These are phyloP conservation scores for Lathyrus tuberosus DNA, from an alignment of 306 rosid species.

Conservation along the genomic window DNA sequence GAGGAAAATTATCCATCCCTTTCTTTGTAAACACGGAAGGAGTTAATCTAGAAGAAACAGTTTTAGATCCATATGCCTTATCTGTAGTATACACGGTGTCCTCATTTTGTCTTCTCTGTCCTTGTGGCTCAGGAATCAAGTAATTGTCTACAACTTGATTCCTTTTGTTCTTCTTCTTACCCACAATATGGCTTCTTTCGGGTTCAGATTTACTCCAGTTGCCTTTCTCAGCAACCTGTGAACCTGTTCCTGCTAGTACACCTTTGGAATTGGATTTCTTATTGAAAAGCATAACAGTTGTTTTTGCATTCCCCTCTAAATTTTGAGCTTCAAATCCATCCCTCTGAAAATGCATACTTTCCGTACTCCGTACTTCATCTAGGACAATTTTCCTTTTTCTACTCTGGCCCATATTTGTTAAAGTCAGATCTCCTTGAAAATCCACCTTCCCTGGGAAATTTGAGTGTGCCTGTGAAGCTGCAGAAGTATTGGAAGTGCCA, in stretches of 20 bases:
- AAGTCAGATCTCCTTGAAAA: slow-evolving; percentile 51
- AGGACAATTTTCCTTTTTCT: slow-evolving; percentile 66
- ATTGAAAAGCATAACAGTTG: slow-evolving; percentile 33
- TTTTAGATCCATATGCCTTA: slow-evolving; percentile 40
- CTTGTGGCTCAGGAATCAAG: slow-evolving; percentile 51
- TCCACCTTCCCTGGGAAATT: slow-evolving; percentile 54
- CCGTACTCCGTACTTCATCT: slow-evolving; percentile 54
- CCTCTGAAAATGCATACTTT: slow-evolving; percentile 43
- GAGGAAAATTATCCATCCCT: slow-evolving; percentile 50
- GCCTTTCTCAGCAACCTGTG: slow-evolving; percentile 50
- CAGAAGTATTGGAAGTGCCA: slow-evolving; percentile 51
- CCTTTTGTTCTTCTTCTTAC: slow-evolving; percentile 68
- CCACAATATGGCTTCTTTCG: slow-evolving; percentile 49
- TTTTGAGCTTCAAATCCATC: slow-evolving; percentile 43
- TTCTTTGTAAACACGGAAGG: slow-evolving; percentile 46
- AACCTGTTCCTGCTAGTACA: slow-evolving; percentile 40
- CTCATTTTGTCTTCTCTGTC: slow-evolving; percentile 43
- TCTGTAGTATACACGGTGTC: slow-evolving; percentile 42
- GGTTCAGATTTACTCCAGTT: slow-evolving; percentile 45
- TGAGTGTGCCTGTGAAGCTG: slow-evolving; percentile 42
- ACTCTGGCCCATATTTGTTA: slow-evolving; percentile 46
- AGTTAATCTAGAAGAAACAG: slow-evolving; percentile 40
- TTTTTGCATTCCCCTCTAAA: slow-evolving; percentile 48
- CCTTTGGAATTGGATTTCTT: slow-evolving; percentile 52
- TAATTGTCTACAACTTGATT: slow-evolving; percentile 46